Percentiles rank a stretch among this genome's conserved stretches.
Evolutionary conservation across 805 yeast species (phyloP).

Genomic region (Danielia oregonensis): DNA sequence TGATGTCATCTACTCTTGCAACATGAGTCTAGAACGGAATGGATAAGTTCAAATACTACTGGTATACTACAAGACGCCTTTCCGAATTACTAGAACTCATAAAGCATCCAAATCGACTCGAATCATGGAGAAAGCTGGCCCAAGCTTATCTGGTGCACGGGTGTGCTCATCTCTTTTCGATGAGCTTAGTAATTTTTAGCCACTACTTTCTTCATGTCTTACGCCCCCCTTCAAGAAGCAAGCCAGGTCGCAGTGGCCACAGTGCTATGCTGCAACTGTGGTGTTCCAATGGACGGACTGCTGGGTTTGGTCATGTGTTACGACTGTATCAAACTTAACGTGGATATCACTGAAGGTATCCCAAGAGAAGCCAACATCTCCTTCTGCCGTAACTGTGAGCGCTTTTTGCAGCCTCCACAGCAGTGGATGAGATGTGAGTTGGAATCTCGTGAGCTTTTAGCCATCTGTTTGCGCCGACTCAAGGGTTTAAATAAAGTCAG

Average conservation of each 20-base stretch:
- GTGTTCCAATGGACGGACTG: conserved; percentile 96
- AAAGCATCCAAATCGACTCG: too few relatives aligned
- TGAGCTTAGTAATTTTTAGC: conserved; percentile 5
- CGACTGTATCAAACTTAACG: conserved; percentile 92
- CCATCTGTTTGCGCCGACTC: conserved; percentile 81
- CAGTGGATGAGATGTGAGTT: conserved; percentile 91
- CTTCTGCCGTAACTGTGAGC: conserved; percentile 95
- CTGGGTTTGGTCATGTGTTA: conserved; percentile 91
- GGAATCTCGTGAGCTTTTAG: conserved; percentile 89
- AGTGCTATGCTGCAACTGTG: conserved; percentile 96
- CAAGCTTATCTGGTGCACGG: conserved; percentile 4
- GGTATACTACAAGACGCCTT: too few relatives aligned
- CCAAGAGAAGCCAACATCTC: conserved; percentile 93
- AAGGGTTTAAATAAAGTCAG: conserved; percentile 85
- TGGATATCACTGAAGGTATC: conserved; percentile 86
- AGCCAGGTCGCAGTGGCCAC: conserved; percentile 76
- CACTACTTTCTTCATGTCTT: conserved; percentile 11
- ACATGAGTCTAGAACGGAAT: too few relatives aligned
- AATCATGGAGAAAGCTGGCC: too few relatives aligned
- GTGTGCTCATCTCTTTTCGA: conserved; percentile 2
- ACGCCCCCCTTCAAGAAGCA: too few relatives aligned
- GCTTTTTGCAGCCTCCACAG: conserved; percentile 90
- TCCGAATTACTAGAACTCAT: too few relatives aligned
- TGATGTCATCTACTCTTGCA: too few relatives aligned
- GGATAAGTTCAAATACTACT: too few relatives aligned